Base-by-base conservation (phyloP, 345 rosid genomes). In the Chamaenerion angustifolium region DNA sequence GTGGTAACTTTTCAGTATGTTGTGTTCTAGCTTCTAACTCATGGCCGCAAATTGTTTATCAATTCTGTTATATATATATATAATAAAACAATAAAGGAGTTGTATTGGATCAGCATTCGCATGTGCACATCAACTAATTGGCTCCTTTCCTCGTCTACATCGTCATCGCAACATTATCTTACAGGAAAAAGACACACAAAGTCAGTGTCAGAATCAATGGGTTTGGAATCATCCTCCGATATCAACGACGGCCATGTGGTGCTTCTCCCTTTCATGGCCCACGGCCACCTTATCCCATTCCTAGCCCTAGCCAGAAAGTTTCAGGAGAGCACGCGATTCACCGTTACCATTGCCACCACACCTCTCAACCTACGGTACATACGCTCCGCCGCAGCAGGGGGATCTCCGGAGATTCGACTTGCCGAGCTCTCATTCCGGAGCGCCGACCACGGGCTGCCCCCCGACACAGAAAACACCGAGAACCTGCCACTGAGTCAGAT, bases 201-300 rank as follows among this genome's bases (percentile, higher is more conserved):
- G 4, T 21, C 2, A 21, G 25, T 21, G 2, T 2, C 25, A 21
- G 25, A 31, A 31, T 31, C 37, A 1, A 31, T 31, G 37, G 37
- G 10, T 31, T 31, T 7, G 6, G 25, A 21, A 21, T 21, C 25
- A 21, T 31, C 37, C 37, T 31, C 37, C 10, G 37, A 23, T 23
- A 23, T 23, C 27, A 23, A 23, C 27, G 27, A 31, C 37, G 27
- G 31, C 13, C 60, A 56, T 27, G 14, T 61, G 16, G 45, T 59
- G 48, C 44, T 59, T 58, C 47, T 54, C 12, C 60, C 69, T 6
- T 59, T 54, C 55, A 64, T 58, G 68, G 63, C 68, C 0, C 63
- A 58, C 0, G 63, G 68, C 63, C 68, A 64, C 40, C 45, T 64
- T 8, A 64, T 58, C 42, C 68, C 63, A 11, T 64, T 58, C 63